Evolutionary conservation across 768 basidiomycete genomes (phyloP), one percentile per base, ranked within the genome.

Genomic region (Gelatoporia subvermispora): DNA sequence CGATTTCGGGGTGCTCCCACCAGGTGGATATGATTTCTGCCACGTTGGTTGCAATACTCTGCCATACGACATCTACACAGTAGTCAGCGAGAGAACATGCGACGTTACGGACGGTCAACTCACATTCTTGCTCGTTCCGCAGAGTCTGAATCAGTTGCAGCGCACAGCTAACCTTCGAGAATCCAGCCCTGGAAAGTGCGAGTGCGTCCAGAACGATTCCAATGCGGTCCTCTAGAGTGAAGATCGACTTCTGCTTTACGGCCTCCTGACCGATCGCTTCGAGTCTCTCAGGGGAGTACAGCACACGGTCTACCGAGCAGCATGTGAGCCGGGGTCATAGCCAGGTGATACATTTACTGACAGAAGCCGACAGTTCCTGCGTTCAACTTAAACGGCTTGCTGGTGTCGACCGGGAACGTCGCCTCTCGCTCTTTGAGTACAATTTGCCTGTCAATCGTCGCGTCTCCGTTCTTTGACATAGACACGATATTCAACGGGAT

Each of bases 331-430:
- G 17, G 16, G 1, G 4, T 3, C 3, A 3, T 13, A 16, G 9
- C 28, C 11, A 25, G 13, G 11, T 5, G 3, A 43, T 13, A 41
- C 2, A 3, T 21, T 3, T 35, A 24, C 18, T 47, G 9, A 91
- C 91, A 98, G 57, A 95, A 88, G 50, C 94, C 93, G 43, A 79
- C 78, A 1, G 92, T 93, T 36, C 85, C 85, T 2, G 85, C 86
- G 62, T 98, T 98, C 52, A 98, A 70, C 69, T 98, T 98, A 76
- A 85, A 98, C 4, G 81, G 72, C 60, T 77, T 81, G 64, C 68
- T 79, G 11, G 82, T 88, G 64, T 91, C 84, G n/a, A 97, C 57
- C 17, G 77, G 64, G 56, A 93, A 77, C 17, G 71, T 73, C 35
- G 74, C 76, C 64, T 92, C 84, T 34, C 91, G 79, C 40, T 80